Conservation (phyloP, 2,329 filamentous ascomycete genomes). For the Pseudocercospora vitis region DNA sequence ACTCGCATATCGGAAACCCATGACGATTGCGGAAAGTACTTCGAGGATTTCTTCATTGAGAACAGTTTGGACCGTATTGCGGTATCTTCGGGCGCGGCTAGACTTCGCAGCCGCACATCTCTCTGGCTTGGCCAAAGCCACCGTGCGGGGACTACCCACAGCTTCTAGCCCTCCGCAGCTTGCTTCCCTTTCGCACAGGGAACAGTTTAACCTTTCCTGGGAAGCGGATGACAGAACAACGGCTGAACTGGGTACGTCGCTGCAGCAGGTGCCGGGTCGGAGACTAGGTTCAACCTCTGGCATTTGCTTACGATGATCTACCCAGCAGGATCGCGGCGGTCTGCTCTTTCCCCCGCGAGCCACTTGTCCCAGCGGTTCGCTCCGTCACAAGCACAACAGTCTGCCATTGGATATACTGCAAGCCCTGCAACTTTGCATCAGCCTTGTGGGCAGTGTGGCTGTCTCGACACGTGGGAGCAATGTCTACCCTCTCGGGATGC, state of each 20-base stretch:
- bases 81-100: not conserved
- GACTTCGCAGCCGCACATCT: not conserved
- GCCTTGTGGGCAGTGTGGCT: constrained; percentile 9
- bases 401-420: constrained; percentile 4
- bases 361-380: constrained; percentile 12
- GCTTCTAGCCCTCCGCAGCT: not conserved
- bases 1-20: not conserved
- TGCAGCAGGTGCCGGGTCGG: not conserved
- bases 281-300: constrained; percentile 1
- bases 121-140: not conserved
- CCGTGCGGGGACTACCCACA: not conserved
- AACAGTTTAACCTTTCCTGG: not conserved
- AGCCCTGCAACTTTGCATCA: constrained; percentile 7
- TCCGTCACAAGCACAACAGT: constrained; percentile 6
- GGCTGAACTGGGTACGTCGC: not conserved
- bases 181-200: not conserved
- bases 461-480: constrained; percentile 8
- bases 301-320: not conserved
- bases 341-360: constrained; percentile 1
- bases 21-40: constrained; percentile 1
- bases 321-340: constrained; percentile 1
- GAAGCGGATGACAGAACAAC: constrained; percentile 4
- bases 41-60: not conserved
- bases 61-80: not conserved
- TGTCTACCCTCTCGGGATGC: not conserved